Base-by-base conservation (phyloP, 345 rosid species). In the Mercurialis annua region DNA sequence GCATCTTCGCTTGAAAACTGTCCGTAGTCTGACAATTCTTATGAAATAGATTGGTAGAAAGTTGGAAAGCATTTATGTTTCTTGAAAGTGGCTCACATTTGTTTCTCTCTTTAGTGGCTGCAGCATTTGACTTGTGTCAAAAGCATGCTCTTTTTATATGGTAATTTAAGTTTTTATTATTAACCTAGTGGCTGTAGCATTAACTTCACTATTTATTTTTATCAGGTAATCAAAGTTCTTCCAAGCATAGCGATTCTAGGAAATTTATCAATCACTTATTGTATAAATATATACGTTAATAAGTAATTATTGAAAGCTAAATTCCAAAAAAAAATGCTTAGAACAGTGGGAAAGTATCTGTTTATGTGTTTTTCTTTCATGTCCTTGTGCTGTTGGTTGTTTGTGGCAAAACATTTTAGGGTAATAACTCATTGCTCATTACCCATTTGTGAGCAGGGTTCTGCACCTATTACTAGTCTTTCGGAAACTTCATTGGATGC, bases 401-500 rank as follows among this genome's bases (percentile, higher is more conserved):
- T 43, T 61, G 36, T 43, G 11, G 65, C 16, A 18, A 21, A 60
- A 26, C 15, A 40, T 38, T 26, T 62, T 30, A 52, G 11, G 56
- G 56, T 24, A 31, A 8, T 10, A 20, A 11, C 30, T 21, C 9
- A 60, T 29, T 18, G 54, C 52, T 68, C 51, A 70, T 14, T 64
- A 54, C 40, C 40, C 65, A 52, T 51, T 75, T 69, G 49, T 17
- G 5, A 70, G 63, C 89, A 94, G 99, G 88, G 76, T 71, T 83
- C 96, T 71, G 95, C 91, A 61, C 92, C 97, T 58, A 82, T 94
- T 53, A 70, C 87, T 40, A 71, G 84, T 83, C 89, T 94, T 66
- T 85, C 98, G 75, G 98, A 91, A 80, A 81, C 96, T 64, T 91
- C 99, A 49, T 90, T 95, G 3, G 97, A 88, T 68, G 66, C 79